Evolutionary conservation across 2,329 filamentous ascomycete species (phyloP).

Genomic region (Fusarium succisae): DNA sequence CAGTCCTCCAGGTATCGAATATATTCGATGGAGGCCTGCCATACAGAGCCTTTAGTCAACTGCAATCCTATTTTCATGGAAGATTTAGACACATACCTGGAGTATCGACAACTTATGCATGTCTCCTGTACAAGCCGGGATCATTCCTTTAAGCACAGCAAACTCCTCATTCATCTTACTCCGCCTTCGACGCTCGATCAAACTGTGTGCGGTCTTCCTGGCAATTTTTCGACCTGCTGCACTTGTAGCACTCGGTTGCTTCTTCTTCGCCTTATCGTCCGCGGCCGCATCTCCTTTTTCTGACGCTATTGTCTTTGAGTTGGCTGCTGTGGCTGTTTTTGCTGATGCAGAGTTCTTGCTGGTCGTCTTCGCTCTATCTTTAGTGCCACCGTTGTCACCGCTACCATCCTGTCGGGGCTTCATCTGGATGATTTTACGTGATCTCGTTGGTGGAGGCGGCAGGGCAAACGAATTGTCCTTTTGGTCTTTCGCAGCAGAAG

Average conservation of each 20-base stretch:
- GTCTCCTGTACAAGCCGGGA: conserved; percentile 93
- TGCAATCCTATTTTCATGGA: not conserved
- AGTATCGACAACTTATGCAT: conserved; percentile 98
- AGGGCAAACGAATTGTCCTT: conserved; percentile 77
- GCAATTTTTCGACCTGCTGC: conserved; percentile 94
- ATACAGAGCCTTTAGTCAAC: conserved; percentile 10
- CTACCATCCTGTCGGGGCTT: conserved; percentile 69
- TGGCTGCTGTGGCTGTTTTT: conserved; percentile 24
- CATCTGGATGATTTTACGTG: conserved; percentile 98
- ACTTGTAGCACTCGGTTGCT: conserved; percentile 78
- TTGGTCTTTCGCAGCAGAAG: conserved; percentile 55
- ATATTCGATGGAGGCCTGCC: conserved; percentile 93
- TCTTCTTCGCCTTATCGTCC: conserved; percentile 69
- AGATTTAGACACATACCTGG: conserved; percentile 68
- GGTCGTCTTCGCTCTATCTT: conserved; percentile 36
- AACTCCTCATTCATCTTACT: conserved; percentile 99
- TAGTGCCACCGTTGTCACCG: conserved; percentile 34
- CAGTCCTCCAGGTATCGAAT: conserved; percentile 93
- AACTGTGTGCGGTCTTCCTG: conserved; percentile 92
- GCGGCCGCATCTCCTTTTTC: conserved; percentile 31
- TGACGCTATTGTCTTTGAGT: conserved; percentile 36
- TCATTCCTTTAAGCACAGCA: conserved; percentile 90
- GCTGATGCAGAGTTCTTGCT: conserved; percentile 33
- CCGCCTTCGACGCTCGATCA: conserved; percentile 88
- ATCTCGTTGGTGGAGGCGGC: conserved; percentile 89